Conservation (phyloP, 1,284 basidiomycete species). For the Cutaneotrichosporon dermatis region DNA sequence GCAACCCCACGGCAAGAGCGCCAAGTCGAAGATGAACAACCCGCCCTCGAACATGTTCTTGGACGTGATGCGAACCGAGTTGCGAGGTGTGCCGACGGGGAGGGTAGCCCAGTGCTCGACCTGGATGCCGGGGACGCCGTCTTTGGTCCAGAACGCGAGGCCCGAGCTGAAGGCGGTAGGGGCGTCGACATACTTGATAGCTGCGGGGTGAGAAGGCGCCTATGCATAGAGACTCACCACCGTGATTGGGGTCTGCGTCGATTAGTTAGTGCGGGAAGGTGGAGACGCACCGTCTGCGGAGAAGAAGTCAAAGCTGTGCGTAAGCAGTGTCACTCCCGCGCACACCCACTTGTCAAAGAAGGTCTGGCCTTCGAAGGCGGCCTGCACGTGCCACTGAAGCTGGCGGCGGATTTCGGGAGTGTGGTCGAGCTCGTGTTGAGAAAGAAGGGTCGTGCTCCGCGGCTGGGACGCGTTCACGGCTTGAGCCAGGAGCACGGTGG, state of each 20-base stretch:
- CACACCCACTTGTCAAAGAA: slow-evolving; percentile 44
- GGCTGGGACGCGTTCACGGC: too few species aligned
- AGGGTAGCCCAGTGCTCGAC: slow-evolving; percentile 37
- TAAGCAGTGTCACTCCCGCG: not conserved
- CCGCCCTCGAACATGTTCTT: slow-evolving; percentile 64
- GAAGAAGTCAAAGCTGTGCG: slow-evolving; percentile 36
- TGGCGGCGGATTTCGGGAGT: not conserved
- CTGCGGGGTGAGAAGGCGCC: not conserved
- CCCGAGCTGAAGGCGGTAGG: slow-evolving; percentile 25
- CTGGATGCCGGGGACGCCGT: slow-evolving; percentile 37
- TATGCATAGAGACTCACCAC: slow-evolving; percentile 27
- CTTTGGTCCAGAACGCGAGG: slow-evolving; percentile 33
- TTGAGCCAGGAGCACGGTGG: too few species aligned
- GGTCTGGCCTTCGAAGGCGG: slow-evolving; percentile 35
- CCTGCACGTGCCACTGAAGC: slow-evolving; percentile 28
- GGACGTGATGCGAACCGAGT: slow-evolving; percentile 62
- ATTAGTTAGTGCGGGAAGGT: slow-evolving; percentile 3
- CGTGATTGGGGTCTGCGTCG: slow-evolving; percentile 38
- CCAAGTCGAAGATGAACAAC: slow-evolving; percentile 73
- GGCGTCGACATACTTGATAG: slow-evolving; percentile 25
- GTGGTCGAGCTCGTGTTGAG: not conserved
- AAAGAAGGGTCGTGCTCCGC: not conserved
- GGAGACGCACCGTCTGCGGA: slow-evolving; percentile 22
- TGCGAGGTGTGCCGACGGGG: slow-evolving; percentile 22
- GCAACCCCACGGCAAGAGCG: slow-evolving; percentile 71